Conservation (phyloP, 257 asterid species). For the Solanum sitiens region DNA sequence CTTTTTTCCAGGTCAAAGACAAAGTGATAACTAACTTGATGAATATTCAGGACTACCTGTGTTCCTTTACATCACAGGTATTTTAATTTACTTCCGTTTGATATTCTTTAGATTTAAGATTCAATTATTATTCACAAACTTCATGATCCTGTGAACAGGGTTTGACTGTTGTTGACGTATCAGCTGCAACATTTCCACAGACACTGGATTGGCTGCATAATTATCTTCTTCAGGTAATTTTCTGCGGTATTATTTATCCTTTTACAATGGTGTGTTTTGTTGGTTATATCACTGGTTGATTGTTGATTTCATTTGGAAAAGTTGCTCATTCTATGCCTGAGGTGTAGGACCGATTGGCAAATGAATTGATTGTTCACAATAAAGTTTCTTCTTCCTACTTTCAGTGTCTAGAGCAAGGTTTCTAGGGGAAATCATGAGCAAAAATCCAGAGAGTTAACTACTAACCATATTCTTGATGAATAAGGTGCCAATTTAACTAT, state of each 20-base stretch:
- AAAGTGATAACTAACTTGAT: constrained; percentile 43
- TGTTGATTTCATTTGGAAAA: not conserved
- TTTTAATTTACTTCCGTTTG: not conserved
- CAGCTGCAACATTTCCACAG: constrained; percentile 90
- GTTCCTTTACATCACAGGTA: constrained; percentile 87
- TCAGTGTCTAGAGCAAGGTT: not conserved
- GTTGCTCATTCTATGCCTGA: not conserved
- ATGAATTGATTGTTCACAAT: not conserved
- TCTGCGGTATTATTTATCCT: not conserved
- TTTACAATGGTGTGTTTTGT: not conserved
- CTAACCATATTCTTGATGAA: not conserved
- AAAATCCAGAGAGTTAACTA: not conserved
- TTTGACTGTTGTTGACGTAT: constrained; percentile 54
- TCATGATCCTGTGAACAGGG: constrained; percentile 32
- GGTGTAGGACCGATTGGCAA: not conserved
- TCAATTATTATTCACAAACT: not conserved
- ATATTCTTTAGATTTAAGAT: not conserved
- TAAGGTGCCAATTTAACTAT: not conserved
- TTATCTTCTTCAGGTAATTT: constrained; percentile 78
- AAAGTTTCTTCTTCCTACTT: not conserved
- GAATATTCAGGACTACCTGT: constrained; percentile 75
- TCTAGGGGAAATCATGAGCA: not conserved
- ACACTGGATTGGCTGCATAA: constrained; percentile 88
- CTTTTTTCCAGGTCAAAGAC: constrained; percentile 47
- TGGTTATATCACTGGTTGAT: not conserved